A percentile compares a stretch with the other conserved stretches of the same genome.
Conservation (phyloP, 139 green algal genomes). For the Edaphochlamys debaryana region DNA sequence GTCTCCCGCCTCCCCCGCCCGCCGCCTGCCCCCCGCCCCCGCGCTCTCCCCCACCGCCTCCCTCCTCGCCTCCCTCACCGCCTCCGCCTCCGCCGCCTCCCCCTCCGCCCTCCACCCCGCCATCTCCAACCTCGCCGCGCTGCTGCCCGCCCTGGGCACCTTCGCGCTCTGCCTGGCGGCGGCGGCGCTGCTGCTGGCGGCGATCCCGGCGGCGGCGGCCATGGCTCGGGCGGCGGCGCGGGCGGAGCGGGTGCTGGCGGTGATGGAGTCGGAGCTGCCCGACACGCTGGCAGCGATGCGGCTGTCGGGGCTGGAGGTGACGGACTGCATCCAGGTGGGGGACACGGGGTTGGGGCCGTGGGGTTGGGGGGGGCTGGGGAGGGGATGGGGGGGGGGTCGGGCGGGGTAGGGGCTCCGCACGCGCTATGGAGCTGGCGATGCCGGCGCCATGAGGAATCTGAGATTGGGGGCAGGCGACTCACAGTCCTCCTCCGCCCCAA, state of each 20-base stretch:
- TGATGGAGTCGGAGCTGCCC: conserved; percentile 24
- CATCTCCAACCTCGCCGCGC: background rate
- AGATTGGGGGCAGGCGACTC: no score
- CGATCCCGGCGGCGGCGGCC: conserved; percentile 16
- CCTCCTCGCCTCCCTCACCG: background rate
- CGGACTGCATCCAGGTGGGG: conserved; percentile 37
- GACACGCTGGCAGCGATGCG: conserved; percentile 29
- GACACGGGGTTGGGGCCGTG: no score
- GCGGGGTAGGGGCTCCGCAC: background rate
- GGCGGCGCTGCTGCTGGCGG: conserved; percentile 10
- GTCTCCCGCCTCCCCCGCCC: no score
- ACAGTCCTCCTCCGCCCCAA: no score
- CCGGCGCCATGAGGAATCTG: background rate
- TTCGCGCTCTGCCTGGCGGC: conserved; percentile 7
- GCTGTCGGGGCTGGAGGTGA: conserved; percentile 29
- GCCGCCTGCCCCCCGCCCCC: no score
- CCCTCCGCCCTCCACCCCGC: background rate
- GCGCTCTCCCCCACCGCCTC: background rate
- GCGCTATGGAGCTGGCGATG: no score
- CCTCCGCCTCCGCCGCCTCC: background rate
- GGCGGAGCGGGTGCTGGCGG: conserved; percentile 16
- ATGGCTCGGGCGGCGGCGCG: background rate
- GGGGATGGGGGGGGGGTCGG: no score
- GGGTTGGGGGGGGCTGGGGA: no score
- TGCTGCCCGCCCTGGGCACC: background rate